Evolutionary conservation across 139 green algal species (phyloP).

Genomic region (Ostreobium quekettii): DNA sequence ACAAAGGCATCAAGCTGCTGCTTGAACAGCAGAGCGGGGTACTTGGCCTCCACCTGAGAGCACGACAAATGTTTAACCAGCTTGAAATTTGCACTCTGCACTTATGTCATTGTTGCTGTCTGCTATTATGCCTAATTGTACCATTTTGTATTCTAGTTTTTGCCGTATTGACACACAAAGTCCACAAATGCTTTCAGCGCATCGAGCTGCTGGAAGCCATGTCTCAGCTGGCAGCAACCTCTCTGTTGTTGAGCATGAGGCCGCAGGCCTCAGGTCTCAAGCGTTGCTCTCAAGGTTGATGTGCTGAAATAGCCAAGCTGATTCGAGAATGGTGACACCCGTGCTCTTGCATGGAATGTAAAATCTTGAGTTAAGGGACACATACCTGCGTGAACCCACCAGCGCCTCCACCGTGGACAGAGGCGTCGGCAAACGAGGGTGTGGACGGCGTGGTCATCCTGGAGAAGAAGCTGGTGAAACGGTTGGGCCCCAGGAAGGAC

Average conservation of each 20-base stretch:
- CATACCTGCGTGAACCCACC: slow-evolving; percentile 51
- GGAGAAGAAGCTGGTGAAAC: slow-evolving; percentile 47
- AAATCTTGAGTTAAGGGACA: too few relatives aligned
- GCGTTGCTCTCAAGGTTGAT: background rate
- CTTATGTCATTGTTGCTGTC: too few relatives aligned
- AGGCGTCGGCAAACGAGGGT: slow-evolving; percentile 42
- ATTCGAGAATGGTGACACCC: too few relatives aligned
- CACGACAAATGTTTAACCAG: too few relatives aligned
- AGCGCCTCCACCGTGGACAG: slow-evolving; percentile 71
- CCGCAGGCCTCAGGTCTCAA: background rate
- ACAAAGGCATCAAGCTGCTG: slow-evolving; percentile 97
- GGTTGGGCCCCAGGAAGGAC: slow-evolving; percentile 38
- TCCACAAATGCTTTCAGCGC: too few relatives aligned
- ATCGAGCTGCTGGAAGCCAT: too few relatives aligned
- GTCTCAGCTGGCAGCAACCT: slow-evolving; percentile 4
- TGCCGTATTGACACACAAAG: too few relatives aligned
- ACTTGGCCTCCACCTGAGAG: slow-evolving; percentile 92
- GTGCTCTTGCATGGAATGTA: too few relatives aligned
- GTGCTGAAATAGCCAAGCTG: too few relatives aligned
- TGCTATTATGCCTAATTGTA: too few relatives aligned
- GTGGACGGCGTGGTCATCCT: slow-evolving; percentile 17
- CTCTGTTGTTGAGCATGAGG: background rate
- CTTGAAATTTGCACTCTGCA: too few relatives aligned
- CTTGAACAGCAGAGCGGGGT: slow-evolving; percentile 98
- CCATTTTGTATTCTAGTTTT: too few relatives aligned